phyloP scores from a whole-genome alignment of 1,284 basidiomycete species.

The Fomitopsis schrenkii region DNA sequence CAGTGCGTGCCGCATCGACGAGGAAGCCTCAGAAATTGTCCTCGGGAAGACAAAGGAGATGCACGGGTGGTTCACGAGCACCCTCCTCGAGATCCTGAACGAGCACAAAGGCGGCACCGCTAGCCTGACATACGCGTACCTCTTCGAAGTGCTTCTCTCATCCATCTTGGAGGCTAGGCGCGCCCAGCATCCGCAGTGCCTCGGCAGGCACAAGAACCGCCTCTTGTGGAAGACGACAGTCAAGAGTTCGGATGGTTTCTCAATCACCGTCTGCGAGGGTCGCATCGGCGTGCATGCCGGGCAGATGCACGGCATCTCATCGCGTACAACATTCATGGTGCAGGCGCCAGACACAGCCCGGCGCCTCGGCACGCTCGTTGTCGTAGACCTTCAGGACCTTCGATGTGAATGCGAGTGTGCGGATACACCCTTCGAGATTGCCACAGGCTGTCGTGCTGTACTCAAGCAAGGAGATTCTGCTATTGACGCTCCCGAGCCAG shows the following conservation, averaged over 20 bases:
- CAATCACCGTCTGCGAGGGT: not conserved
- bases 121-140: not conserved
- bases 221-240: not conserved
- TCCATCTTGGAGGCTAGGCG: not conserved
- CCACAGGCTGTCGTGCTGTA: not conserved
- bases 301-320: not conserved
- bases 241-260: not conserved
- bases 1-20: not conserved
- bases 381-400: not conserved
- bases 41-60: not conserved
- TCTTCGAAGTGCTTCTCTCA: not conserved
- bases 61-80: not conserved
- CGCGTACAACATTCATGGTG: not conserved
- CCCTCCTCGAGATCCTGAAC: not conserved
- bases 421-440: not conserved
- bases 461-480: not conserved
- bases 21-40: not conserved
- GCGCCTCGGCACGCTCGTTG: not conserved
- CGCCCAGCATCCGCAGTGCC: not conserved
- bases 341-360: not conserved
- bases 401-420: not conserved
- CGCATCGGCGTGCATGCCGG: not conserved
- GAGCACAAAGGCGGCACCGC: not conserved
- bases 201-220: not conserved
- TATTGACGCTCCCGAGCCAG: too few species aligned